phyloP scores from a whole-genome alignment of 495 filamentous ascomycete species.

The Tuber aestivum region DNA sequence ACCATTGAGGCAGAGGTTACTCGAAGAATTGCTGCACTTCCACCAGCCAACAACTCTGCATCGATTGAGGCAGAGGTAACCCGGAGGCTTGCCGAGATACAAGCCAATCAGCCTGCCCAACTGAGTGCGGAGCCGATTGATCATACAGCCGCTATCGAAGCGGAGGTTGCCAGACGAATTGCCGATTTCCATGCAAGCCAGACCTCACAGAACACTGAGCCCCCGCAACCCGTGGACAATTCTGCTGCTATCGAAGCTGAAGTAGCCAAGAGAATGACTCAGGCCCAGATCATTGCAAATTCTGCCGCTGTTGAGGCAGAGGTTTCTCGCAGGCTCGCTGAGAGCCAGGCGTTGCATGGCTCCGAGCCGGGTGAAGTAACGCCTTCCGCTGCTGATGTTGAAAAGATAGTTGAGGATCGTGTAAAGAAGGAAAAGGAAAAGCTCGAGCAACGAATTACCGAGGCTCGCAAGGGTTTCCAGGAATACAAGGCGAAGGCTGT shows the following conservation, averaged over 20 bases:
- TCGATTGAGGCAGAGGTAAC: constrained; percentile 38
- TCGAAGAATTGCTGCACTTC: constrained; percentile 49
- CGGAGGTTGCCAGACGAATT: constrained; percentile 33
- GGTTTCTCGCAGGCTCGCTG: constrained; percentile 23
- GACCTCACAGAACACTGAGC: constrained; percentile 19
- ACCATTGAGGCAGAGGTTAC: constrained; percentile 47
- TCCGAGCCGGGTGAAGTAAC: constrained; percentile 46
- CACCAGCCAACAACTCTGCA: constrained; percentile 36
- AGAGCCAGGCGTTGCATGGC: constrained; percentile 34
- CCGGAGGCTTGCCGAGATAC: constrained; percentile 28
- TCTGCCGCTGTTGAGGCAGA: constrained; percentile 34
- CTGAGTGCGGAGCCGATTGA: constrained; percentile 7
- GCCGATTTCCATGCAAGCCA: constrained; percentile 17
- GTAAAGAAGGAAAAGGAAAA: constrained; percentile 28
- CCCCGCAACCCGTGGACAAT: constrained; percentile 45
- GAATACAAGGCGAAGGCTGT: constrained; percentile 50
- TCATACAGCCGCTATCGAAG: constrained; percentile 25
- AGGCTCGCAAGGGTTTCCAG: constrained; percentile 34
- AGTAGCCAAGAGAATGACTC: constrained; percentile 18
- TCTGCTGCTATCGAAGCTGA: constrained; percentile 40
- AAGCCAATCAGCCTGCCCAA: constrained; percentile 2
- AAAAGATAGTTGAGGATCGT: constrained; percentile 45
- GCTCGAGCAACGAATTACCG: constrained; percentile 36
- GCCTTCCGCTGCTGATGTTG: constrained; percentile 49
- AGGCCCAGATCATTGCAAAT: constrained; percentile 5